Base-by-base conservation (phyloP, 805 yeast species). In the Saccharomycopsis selenospora region DNA sequence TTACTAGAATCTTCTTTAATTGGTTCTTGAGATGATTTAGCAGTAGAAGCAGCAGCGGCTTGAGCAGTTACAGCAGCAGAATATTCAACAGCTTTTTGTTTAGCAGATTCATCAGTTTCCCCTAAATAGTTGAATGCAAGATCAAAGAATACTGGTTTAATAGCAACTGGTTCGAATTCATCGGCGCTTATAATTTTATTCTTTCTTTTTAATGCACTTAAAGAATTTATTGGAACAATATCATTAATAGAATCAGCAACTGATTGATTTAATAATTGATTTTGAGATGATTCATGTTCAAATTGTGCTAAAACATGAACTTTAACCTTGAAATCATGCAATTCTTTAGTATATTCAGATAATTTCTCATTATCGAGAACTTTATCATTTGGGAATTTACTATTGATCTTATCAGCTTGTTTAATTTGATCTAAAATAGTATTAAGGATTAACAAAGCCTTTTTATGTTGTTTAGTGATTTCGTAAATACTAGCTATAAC, bases 111-210 rank as follows among this genome's bases (percentile, higher is more conserved):
- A 41, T 61, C 66, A 45, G 60, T 46, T 36, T 66, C 69, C 29
- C 72, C 70, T 46, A 90, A 75, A 60, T 85, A 89, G 62, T 89
- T 90, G 70, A 72, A 90, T 0, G 95, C 98, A 55, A 87, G 71
- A 62, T 91, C 99, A 59, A 88, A 93, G 59, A 90, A 75, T 7
- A 89, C 95, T 0, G 99, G 96, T 65, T 93, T 91, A 49, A 82
- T 77, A 46, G 80, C 73, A 1, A 85, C 77, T 1, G 95, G 85
- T 54, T 66, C 68, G 36, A 88, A 43, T n/a, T 58, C 55, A 20
- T 45, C 58, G 3, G 46, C 27, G 20, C 61, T 58, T 17, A 67
- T 51, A 45, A 65, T 11, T 17, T 41, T 36, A 29, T 30, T 30
- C 14, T 46, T 22, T n/a, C 42, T 29, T 23, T 43, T 42, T 8